Evolutionary conservation across 1,284 basidiomycete genomes (phyloP), one percentile per base, ranked within the genome.

Genomic region (Mycosarcoma mackinlayi): DNA sequence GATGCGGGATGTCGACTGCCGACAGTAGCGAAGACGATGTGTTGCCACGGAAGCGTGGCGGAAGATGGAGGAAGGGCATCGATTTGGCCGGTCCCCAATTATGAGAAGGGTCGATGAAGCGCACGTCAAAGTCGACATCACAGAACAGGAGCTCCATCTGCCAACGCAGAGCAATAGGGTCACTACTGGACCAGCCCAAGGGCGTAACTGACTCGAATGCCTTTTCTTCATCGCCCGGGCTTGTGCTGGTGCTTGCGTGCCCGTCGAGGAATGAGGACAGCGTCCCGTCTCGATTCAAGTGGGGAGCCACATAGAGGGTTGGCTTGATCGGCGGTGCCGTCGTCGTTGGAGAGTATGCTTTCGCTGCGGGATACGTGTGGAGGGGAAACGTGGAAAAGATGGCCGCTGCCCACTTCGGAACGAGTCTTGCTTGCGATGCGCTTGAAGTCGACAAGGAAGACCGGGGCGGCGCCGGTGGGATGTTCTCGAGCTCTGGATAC

Each of bases 141-240:
- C 76, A 71, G 25, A 77, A 72, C 7, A 72, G 21, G 19, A 79
- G 56, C 48, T 77, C 73, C 61, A 80, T 71, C 44, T 80, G 78
- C 77, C 77, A 79, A 6, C 73, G 62, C 13, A 80, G 54, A 10
- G 74, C 67, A 14, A 73, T 66, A 0, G 78, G 77, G 25, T 80
- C 77, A 14, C 68, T 65, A 46, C 77, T 79, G 1, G 75, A 66
- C 78, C 78, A 80, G 14, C 55, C 62, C 10, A 19, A 11, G 3
- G 57, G 38, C 13, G 35, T 4, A 16, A 27, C 41, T 7, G n/a
- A n/a, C 10, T 11, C 7, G 3, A 18, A 25, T 3, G 19, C 14
- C 38, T 55, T 51, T 5, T 59, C 47, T 10, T 65, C 46, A 9
- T 19, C 23, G 18, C 9, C n/a, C n/a, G n/a, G n/a, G n/a, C n/a